These are phyloP conservation scores for Colletotrichum neosansevieriae DNA, from an alignment of 2,329 filamentous ascomycete genomes.

Conservation along the genomic window DNA sequence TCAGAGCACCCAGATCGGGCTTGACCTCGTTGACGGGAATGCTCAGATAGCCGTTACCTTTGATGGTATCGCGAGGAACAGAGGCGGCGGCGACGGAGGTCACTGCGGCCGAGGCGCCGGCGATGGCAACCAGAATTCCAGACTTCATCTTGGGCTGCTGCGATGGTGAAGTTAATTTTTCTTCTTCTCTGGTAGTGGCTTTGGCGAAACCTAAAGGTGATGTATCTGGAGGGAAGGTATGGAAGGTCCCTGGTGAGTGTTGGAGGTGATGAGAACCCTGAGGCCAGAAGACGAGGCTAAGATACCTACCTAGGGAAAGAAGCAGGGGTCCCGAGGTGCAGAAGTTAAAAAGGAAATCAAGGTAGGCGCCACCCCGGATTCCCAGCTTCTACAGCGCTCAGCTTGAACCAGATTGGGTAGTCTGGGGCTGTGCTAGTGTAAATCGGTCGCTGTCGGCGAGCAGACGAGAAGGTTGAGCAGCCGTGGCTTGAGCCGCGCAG, in stretches of 20 bases:
- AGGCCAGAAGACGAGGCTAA: slow-evolving; percentile 20
- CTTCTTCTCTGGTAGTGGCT: neutral
- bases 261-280: slow-evolving; percentile 23
- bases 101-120: slow-evolving; percentile 21
- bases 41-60: slow-evolving; percentile 53
- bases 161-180: neutral
- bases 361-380: slow-evolving; percentile 16
- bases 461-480: slow-evolving; percentile 21
- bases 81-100: slow-evolving; percentile 29
- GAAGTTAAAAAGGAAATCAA: slow-evolving; percentile 22
- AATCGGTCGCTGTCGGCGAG: slow-evolving; percentile 1
- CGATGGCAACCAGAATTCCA: slow-evolving; percentile 11
- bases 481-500: slow-evolving; percentile 21
- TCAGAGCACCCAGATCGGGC: slow-evolving; percentile 21
- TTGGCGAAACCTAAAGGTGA: slow-evolving; percentile 15
- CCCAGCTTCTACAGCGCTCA: slow-evolving; percentile 27
- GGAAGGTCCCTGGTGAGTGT: slow-evolving; percentile 8
- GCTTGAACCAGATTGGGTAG: slow-evolving; percentile 7
- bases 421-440: slow-evolving; percentile 18
- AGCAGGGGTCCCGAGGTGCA: neutral
- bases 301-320: neutral
- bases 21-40: slow-evolving; percentile 48
- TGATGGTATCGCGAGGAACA: slow-evolving; percentile 46
- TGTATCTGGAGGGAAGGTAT: neutral
- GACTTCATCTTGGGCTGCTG: slow-evolving; percentile 25